These are phyloP conservation scores for Datisca glomerata DNA, from an alignment of 306 rosid genomes.

Conservation along the genomic window DNA sequence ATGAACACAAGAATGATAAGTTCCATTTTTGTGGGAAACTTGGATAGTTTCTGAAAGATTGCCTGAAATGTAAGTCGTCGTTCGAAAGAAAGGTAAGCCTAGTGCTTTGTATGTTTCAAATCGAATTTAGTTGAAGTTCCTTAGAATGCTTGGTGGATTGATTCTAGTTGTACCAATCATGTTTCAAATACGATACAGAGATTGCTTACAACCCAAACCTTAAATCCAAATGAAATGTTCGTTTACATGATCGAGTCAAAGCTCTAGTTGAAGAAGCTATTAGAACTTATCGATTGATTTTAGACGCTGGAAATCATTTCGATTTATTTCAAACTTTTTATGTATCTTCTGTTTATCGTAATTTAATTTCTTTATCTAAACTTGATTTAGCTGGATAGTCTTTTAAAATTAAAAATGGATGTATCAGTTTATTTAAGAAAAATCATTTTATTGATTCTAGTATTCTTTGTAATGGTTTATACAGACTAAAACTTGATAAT, in stretches of 20 bases:
- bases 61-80: constrained; percentile 1
- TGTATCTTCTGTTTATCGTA: too few relatives aligned
- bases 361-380: not conserved
- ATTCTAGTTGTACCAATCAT: not conserved
- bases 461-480: not conserved
- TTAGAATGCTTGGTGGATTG: not conserved
- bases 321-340: not conserved
- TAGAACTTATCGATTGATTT: not conserved
- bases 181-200: too few relatives aligned
- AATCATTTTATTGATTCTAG: not conserved
- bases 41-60: not conserved
- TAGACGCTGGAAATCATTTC: not conserved
- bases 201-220: not conserved
- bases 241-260: not conserved
- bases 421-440: not conserved
- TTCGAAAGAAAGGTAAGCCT: constrained; percentile 4
- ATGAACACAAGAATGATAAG: constrained; percentile 3
- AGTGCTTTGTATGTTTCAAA: not conserved
- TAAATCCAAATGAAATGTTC: not conserved
- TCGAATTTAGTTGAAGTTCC: constrained; percentile 2
- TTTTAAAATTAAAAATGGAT: not conserved
- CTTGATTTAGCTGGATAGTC: not conserved
- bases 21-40: not conserved
- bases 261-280: constrained; percentile 1
- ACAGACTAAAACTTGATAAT: not conserved